Evolutionary conservation across 2,329 filamentous ascomycete species (phyloP).

Genomic region (Stachybotrys elegans): DNA sequence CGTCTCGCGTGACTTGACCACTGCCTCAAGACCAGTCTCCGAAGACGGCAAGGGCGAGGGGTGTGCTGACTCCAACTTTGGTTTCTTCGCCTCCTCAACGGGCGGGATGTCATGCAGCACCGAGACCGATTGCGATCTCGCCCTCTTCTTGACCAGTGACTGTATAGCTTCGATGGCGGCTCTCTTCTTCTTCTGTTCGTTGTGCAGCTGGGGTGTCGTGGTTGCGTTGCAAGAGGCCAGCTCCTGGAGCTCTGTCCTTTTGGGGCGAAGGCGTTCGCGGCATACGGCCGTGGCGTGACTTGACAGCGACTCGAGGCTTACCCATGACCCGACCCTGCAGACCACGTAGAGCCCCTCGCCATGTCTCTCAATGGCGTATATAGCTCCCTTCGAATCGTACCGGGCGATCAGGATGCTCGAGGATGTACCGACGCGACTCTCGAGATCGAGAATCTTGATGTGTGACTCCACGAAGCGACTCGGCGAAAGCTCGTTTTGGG

Average conservation of each 20-base stretch:
- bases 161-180: constrained; percentile 60
- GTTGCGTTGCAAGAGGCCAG: constrained; percentile 18
- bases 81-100: not conserved
- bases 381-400: constrained; percentile 45
- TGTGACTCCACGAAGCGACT: constrained; percentile 56
- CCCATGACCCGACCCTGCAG: constrained; percentile 64
- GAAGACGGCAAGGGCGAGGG: not conserved
- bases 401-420: constrained; percentile 57
- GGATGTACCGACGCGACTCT: constrained; percentile 50
- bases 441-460: constrained; percentile 59
- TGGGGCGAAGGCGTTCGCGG: constrained; percentile 21
- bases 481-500: constrained; percentile 43
- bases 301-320: constrained; percentile 52
- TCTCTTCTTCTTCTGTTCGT: constrained; percentile 48
- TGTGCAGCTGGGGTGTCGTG: constrained; percentile 42
- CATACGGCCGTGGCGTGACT: constrained; percentile 38
- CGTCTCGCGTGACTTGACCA: not conserved
- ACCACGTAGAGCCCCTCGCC: constrained; percentile 57
- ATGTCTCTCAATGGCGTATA: constrained; percentile 64
- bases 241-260: constrained; percentile 10
- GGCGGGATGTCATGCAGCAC: constrained; percentile 20
- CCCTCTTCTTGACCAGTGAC: constrained; percentile 51
- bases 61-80: no score
- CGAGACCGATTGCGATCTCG: constrained; percentile 38
- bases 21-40: not conserved